Evolutionary conservation across 208 protist species (phyloP).

Genomic region (Trypanosoma platydactyli): DNA sequence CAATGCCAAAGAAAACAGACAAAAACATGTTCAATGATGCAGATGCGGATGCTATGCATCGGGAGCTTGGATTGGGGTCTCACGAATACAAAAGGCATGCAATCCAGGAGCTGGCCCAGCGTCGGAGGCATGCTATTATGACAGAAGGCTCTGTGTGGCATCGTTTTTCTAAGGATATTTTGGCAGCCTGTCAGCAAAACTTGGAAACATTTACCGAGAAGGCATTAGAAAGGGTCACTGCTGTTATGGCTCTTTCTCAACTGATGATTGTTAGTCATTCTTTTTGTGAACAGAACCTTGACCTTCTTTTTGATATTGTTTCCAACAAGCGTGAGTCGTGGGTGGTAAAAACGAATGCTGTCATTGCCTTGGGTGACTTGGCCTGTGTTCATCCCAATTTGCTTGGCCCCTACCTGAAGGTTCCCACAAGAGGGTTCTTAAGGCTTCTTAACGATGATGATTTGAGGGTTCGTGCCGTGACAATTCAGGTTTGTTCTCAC

Average conservation of each 20-base stretch:
- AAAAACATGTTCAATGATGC: constrained; percentile 8
- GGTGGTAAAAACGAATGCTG: constrained; percentile 87
- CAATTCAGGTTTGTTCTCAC: constrained; percentile 91
- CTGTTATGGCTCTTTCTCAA: constrained; percentile 79
- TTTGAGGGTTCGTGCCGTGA: constrained; percentile 82
- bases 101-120: constrained; percentile 76
- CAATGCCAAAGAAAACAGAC: constrained; percentile 11
- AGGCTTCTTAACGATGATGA: constrained; percentile 85
- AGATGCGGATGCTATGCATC: constrained; percentile 78
- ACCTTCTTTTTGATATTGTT: constrained; percentile 80
- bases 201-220: constrained; percentile 30
- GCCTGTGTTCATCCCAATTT: constrained; percentile 89
- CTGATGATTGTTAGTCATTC: constrained; percentile 82
- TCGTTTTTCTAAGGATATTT: constrained; percentile 49
- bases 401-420: constrained; percentile 73
- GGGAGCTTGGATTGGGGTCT: constrained; percentile 83
- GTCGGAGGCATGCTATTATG: constrained; percentile 70
- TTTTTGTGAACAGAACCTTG: constrained; percentile 74
- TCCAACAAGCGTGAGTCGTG: constrained; percentile 75
- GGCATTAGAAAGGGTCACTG: constrained; percentile 72
- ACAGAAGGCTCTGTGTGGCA: constrained; percentile 74
- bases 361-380: constrained; percentile 87
- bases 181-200: constrained; percentile 59
- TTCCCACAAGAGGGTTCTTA: constrained; percentile 79
- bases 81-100: constrained; percentile 78